These are phyloP conservation scores for Melastoma malabathricum DNA, from an alignment of 345 rosid species.

Conservation along the genomic window DNA sequence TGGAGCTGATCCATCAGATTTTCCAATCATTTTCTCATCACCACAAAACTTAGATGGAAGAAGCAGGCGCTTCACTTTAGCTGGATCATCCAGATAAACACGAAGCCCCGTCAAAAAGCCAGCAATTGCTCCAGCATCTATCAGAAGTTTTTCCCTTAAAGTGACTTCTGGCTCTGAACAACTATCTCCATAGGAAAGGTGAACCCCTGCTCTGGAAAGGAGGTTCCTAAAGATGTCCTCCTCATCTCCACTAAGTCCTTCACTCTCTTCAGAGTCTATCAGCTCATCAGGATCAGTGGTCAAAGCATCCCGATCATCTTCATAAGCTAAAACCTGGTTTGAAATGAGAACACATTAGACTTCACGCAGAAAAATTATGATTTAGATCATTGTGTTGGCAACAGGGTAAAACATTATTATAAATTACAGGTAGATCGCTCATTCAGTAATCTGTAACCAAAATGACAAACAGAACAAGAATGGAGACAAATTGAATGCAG, in stretches of 20 bases:
- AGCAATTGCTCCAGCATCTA: constrained; percentile 99
- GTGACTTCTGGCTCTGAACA: constrained; percentile 84
- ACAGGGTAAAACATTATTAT: too few relatives aligned
- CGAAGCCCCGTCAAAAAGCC: constrained; percentile 97
- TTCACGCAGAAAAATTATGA: too few relatives aligned
- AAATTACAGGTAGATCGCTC: too few relatives aligned
- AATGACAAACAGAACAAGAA: too few relatives aligned
- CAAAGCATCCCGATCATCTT: constrained; percentile 95
- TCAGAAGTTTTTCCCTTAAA: constrained; percentile 79
- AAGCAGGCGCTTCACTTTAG: constrained; percentile 92
- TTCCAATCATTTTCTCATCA: constrained; percentile 65
- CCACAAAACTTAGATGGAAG: constrained; percentile 76
- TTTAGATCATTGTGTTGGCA: too few relatives aligned
- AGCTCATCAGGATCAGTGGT: constrained; percentile 99
- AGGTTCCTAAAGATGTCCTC: constrained; percentile 95
- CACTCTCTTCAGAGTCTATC: constrained; percentile 96
- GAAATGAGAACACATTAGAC: too few relatives aligned
- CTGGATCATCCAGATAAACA: constrained; percentile 92
- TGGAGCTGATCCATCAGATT: constrained; percentile 77
- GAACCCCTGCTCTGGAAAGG: constrained; percentile 96
- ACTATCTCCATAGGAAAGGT: constrained; percentile 85
- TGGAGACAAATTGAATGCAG: too few relatives aligned
- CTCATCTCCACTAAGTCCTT: constrained; percentile 91
- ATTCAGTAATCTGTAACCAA: too few relatives aligned
- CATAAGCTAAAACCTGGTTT: constrained; percentile 83